Conservation (phyloP, 441 rosid species). For the Gossypium aridum region DNA sequence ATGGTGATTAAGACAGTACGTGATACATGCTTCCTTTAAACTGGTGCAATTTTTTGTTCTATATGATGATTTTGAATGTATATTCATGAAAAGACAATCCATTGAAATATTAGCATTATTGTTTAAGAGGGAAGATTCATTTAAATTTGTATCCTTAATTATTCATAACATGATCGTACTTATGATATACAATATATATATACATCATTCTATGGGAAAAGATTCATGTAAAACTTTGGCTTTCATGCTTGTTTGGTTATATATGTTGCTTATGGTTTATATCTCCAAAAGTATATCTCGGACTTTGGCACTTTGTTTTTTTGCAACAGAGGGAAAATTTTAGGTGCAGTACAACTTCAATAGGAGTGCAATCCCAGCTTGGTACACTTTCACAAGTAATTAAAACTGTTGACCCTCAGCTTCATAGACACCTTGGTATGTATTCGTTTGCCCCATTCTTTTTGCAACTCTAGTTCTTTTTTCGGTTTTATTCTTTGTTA, state of each 20-base stretch:
- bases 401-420: conserved; percentile 81
- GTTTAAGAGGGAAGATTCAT: neutral
- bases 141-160: neutral
- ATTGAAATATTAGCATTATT: neutral
- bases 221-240: neutral
- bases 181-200: neutral
- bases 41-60: neutral
- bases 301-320: conserved; percentile 11
- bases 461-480: neutral
- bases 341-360: conserved; percentile 56
- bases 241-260: neutral
- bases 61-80: neutral
- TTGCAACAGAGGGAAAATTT: conserved; percentile 79
- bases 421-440: conserved; percentile 91
- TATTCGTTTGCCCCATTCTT: conserved; percentile 9
- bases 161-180: neutral
- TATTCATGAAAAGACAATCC: neutral
- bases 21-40: neutral
- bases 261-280: conserved; percentile 2
- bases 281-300: conserved; percentile 12
- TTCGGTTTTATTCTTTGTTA: neutral
- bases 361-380: conserved; percentile 91
- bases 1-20: neutral
- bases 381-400: conserved; percentile 72
- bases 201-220: neutral